Conservation (phyloP, 1,284 basidiomycete species). For the Papiliotrema laurentii region DNA sequence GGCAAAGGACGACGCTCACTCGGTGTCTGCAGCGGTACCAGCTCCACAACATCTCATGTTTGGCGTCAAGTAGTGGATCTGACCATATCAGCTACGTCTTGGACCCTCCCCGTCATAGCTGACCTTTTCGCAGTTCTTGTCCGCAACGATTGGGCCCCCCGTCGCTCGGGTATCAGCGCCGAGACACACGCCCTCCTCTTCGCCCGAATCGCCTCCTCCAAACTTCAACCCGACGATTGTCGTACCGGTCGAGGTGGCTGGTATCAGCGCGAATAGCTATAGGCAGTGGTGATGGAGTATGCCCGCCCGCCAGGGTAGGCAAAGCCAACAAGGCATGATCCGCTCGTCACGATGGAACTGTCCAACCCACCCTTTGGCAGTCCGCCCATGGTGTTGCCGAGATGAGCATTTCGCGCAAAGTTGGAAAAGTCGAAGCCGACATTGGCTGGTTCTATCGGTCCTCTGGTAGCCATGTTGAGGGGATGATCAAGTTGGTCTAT, state of each 20-base stretch:
- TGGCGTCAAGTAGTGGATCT: conserved; percentile 97
- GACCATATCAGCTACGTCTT: conserved; percentile 6
- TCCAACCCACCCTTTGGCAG: conserved; percentile 49
- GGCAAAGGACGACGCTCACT: conserved; percentile 46
- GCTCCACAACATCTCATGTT: conserved; percentile 97
- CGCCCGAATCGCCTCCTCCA: conserved; percentile 51
- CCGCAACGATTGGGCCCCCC: conserved; percentile 90
- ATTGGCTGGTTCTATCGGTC: conserved; percentile 18
- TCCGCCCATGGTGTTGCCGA: conserved; percentile 49
- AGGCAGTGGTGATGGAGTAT: not conserved
- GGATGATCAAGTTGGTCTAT: too few relatives aligned
- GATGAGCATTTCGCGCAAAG: conserved; percentile 69
- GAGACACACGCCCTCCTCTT: conserved; percentile 83
- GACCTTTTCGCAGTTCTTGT: conserved; percentile 99
- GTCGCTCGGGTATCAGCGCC: conserved; percentile 97
- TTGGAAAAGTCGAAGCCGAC: conserved; percentile 70
- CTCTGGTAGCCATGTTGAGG: conserved; percentile 25
- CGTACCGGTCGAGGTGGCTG: conserved; percentile 91
- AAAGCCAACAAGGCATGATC: not conserved
- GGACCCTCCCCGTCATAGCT: not conserved
- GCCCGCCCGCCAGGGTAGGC: not conserved
- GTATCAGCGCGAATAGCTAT: conserved; percentile 42
- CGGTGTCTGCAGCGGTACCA: conserved; percentile 96
- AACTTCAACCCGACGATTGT: conserved; percentile 94
- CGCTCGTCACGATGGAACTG: not conserved